Evolutionary conservation across 1,139 yeast species (phyloP), one percentile per base, ranked within the genome.

Genomic region (Candida labiduridarum): DNA sequence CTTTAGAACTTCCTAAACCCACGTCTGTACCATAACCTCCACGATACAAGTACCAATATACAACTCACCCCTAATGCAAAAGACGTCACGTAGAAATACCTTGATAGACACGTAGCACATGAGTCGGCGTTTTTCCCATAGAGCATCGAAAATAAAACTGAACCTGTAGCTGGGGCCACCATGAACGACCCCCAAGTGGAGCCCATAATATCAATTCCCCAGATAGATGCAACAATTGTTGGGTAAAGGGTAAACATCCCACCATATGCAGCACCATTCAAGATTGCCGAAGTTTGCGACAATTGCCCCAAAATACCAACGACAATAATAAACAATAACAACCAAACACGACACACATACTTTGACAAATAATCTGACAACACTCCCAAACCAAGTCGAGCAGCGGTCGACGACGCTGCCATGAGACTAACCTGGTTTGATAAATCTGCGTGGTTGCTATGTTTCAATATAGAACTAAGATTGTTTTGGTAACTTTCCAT

Each of bases 161-260:
- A 79, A 1, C 97, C 97, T 2, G 90, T 58, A 0, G 98, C 97
- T 0, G 98, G 97, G 0, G 96, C 96, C 33, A 89, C 76, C 82
- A 92, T 84, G 62, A 90, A 88, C 30, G 89, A 75, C 2, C 98
- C 98, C 92, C 97, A 94, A 1, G 95, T 87, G 2, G 96, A 87
- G 0, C 98, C 98, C 64, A 94, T 84, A 47, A 89, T 80, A 50
- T 88, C 92, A 35, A 89, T 82, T 0, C 98, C 97, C 97, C 97
- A 94, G 1, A 88, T 80, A 3, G 85, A 76, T 1, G 96, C 86
- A 2, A 89, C 84, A 8, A 91, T 73, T 0, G 96, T 87, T 6
- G 99, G 98, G 58, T 83, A 87, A 7, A 89, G 71, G 0, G 97
- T 90, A 69, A 91, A 94, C 2, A 89, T 65, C 0, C 94, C 88